phyloP scores from a whole-genome alignment of 106 monocot genomes.

The Dioscorea zingiberensis region DNA sequence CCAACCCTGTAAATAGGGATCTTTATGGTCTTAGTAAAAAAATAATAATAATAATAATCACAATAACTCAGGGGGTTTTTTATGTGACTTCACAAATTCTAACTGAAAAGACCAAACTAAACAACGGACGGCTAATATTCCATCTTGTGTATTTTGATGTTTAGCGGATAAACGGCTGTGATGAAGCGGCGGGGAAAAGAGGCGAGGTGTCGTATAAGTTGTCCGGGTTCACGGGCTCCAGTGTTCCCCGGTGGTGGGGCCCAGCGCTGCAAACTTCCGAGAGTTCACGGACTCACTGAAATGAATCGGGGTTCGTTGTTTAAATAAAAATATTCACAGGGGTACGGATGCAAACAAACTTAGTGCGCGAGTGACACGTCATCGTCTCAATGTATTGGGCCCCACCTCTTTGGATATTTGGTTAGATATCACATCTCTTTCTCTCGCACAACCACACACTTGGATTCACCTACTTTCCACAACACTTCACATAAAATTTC shows the following conservation, averaged over 20 bases:
- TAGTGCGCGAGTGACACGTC: not conserved
- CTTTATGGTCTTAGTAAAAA: too few species aligned
- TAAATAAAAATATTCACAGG: not conserved
- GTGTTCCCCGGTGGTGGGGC: not conserved
- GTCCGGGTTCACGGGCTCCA: conserved; percentile 3
- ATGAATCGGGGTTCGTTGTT: too few species aligned
- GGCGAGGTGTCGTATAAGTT: not conserved
- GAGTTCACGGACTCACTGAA: not conserved
- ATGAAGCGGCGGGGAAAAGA: not conserved
- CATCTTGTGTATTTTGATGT: not conserved
- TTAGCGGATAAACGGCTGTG: not conserved
- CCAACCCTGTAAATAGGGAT: too few species aligned
- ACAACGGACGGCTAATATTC: not conserved
- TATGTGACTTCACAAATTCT: too few species aligned
- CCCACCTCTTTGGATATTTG: too few species aligned
- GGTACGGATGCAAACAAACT: not conserved
- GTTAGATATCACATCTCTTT: not conserved
- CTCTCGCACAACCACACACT: not conserved
- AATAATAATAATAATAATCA: too few species aligned
- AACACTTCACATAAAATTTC: too few species aligned
- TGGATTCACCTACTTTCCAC: too few species aligned
- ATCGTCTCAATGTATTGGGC: not conserved
- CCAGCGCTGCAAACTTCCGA: not conserved
- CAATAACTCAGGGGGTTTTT: too few species aligned
- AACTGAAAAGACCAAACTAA: too few species aligned